Evolutionary conservation across 2,329 filamentous ascomycete genomes (phyloP), one percentile per base, ranked within the genome.

Genomic region (Ascochyta pisi): DNA sequence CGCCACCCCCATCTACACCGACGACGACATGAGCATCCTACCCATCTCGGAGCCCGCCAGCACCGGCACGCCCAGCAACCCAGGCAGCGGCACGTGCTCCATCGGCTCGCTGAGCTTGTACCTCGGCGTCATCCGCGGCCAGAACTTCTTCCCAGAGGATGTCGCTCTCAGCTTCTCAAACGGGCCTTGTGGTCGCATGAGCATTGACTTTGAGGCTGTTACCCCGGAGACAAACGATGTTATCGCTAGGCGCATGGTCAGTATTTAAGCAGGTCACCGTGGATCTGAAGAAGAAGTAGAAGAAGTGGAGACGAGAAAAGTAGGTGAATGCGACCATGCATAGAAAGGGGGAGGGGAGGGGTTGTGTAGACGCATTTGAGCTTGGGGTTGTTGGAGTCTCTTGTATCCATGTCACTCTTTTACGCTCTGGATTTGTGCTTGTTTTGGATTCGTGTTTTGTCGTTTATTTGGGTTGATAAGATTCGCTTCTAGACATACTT

Each of bases 161-260:
- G 48, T 58, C 15, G 66, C 65, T 33, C 26, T 66, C 23, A 38
- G 16, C 16, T 62, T 69, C 44, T 58, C 50, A 22, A 69, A 72
- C 33, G 66, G 67, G 12, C 67, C 63, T 5, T 69, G 67, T 59
- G 67, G 66, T 7, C 40, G 63, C 3, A 46, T 68, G 33, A 58
- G 54, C 4, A n/a, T 55, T 33, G 35, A 43, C 35, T 47, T 54
- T 43, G 47, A 55, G 29, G 44, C 39, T 39, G 40, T 23, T 9
- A 16, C 27, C 8, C 29, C 42, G 0, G 37, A 45, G 5, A 27
- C 16, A 1, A 15, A 15, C 7, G 29, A 24, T 8, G 46, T 50
- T n/a, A 22, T 40, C n/a, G 34, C 15, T 4, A 39, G 40, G 34
- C 12, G 44, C 15, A 31, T 23, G 43, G 26, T 54, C 38, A 44